phyloP scores from a whole-genome alignment of 2,329 filamentous ascomycete genomes.

The Colletotrichum sansevieriae region DNA sequence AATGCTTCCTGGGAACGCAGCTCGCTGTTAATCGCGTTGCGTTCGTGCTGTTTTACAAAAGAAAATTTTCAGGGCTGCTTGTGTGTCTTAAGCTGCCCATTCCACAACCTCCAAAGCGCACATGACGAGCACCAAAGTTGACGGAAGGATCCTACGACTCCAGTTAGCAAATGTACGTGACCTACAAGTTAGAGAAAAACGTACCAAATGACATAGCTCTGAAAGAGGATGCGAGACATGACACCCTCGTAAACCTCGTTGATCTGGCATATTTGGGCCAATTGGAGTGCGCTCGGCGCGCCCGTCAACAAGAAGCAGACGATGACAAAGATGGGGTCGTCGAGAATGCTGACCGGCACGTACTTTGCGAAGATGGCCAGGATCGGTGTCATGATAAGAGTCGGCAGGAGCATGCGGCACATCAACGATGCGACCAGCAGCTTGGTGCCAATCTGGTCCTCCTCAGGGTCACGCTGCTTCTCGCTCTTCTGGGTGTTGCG shows the following conservation, averaged over 20 bases:
- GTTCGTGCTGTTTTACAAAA: conserved; percentile 4
- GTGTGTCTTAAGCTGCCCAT: conserved; percentile 71
- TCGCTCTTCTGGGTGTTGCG: conserved; percentile 85
- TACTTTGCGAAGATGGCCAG: conserved; percentile 90
- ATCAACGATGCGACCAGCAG: conserved; percentile 88
- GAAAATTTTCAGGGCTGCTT: conserved; percentile 6
- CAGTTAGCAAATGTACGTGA: conserved; percentile 45
- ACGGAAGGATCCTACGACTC: conserved; percentile 83
- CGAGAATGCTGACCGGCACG: conserved; percentile 91
- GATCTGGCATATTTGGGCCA: conserved; percentile 98
- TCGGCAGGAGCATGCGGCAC: conserved; percentile 92
- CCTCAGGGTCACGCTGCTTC: conserved; percentile 75
- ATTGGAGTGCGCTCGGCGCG: conserved; percentile 90
- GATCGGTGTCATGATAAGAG: conserved; percentile 90
- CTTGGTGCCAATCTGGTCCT: conserved; percentile 76
- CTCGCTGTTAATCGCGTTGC: not conserved
- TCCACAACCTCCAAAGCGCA: conserved; percentile 92
- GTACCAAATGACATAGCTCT: conserved; percentile 96
- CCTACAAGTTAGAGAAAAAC: conserved; percentile 49
- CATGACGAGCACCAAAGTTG: conserved; percentile 91
- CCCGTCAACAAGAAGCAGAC: conserved; percentile 97
- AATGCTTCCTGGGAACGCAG: conserved; percentile 1
- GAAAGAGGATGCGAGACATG: conserved; percentile 93
- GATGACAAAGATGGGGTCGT: conserved; percentile 97
- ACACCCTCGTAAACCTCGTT: conserved; percentile 96